These are phyloP conservation scores for Quercus ilex DNA, from an alignment of 306 rosid genomes.

Conservation along the genomic window DNA sequence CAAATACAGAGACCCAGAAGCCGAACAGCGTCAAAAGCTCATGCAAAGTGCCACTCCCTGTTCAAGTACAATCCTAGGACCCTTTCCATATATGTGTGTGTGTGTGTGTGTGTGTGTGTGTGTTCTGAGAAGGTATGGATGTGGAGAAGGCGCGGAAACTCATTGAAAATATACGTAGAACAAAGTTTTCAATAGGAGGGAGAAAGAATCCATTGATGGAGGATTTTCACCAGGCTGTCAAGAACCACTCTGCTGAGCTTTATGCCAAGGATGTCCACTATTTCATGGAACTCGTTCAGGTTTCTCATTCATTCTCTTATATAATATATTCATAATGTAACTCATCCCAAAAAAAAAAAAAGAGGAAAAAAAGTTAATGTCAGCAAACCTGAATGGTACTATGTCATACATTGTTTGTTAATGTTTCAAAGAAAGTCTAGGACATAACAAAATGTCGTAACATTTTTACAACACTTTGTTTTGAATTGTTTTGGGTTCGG, in stretches of 20 bases:
- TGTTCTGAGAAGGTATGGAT: background rate
- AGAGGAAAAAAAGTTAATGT: too few relatives aligned
- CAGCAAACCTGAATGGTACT: too few relatives aligned
- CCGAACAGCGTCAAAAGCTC: slow-evolving; percentile 13
- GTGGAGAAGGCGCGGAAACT: slow-evolving; percentile 41
- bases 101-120: background rate
- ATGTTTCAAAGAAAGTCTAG: too few relatives aligned
- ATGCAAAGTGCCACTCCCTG: background rate
- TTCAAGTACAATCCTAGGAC: background rate
- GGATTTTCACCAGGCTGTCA: slow-evolving; percentile 58
- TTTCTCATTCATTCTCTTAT: background rate
- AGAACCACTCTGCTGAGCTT: slow-evolving; percentile 56
- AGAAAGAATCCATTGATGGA: slow-evolving; percentile 33
- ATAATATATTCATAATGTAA: too few relatives aligned
- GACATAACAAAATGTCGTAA: too few relatives aligned
- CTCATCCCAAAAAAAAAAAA: too few relatives aligned
- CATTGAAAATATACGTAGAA: slow-evolving; percentile 46
- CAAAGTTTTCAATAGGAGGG: slow-evolving; percentile 59
- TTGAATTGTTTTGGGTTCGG: too few relatives aligned
- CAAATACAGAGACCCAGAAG: background rate
- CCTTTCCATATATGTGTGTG: background rate
- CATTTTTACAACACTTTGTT: too few relatives aligned
- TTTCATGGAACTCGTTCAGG: slow-evolving; percentile 82
- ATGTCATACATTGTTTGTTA: too few relatives aligned
- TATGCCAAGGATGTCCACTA: slow-evolving; percentile 72